Conservation (phyloP, 1,284 basidiomycete species). For the Apiotrichum porosum region DNA sequence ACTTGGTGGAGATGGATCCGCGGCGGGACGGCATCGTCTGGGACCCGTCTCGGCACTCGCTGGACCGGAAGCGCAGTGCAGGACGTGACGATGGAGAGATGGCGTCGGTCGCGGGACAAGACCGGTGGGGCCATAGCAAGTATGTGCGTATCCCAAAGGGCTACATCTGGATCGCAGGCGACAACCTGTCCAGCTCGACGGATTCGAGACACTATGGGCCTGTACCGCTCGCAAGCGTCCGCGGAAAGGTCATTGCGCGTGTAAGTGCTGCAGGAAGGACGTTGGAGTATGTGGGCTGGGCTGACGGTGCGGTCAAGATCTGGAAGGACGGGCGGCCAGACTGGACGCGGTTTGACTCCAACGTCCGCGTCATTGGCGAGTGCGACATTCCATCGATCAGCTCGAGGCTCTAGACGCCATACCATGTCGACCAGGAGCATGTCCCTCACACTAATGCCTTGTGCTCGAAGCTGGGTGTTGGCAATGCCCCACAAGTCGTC, state of each 20-base stretch:
- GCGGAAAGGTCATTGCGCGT: conserved; percentile 69
- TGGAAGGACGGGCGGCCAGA: not conserved
- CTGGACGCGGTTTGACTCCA: not conserved
- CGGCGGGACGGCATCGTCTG: conserved; percentile 50
- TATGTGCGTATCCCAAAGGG: conserved; percentile 65
- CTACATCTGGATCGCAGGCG: conserved; percentile 88
- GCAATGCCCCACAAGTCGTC: no score
- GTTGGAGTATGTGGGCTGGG: not conserved
- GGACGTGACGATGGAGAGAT: no score
- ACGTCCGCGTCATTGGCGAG: not conserved
- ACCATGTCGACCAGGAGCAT: no score
- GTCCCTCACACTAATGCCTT: no score
- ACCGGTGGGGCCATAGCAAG: conserved; percentile 1
- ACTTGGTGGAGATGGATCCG: conserved; percentile 80
- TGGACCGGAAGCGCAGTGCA: no score
- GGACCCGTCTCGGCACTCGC: no score
- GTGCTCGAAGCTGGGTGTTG: no score
- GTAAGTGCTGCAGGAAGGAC: conserved; percentile 51
- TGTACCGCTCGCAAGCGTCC: conserved; percentile 75
- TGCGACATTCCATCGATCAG: no score
- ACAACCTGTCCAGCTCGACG: conserved; percentile 76
- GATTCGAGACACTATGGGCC: conserved; percentile 91
- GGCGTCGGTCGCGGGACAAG: not conserved
- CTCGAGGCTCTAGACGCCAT: no score
- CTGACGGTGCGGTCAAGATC: not conserved